These are phyloP conservation scores for Alternaria atra DNA, from an alignment of 2,329 filamentous ascomycete species.

Conservation along the genomic window DNA sequence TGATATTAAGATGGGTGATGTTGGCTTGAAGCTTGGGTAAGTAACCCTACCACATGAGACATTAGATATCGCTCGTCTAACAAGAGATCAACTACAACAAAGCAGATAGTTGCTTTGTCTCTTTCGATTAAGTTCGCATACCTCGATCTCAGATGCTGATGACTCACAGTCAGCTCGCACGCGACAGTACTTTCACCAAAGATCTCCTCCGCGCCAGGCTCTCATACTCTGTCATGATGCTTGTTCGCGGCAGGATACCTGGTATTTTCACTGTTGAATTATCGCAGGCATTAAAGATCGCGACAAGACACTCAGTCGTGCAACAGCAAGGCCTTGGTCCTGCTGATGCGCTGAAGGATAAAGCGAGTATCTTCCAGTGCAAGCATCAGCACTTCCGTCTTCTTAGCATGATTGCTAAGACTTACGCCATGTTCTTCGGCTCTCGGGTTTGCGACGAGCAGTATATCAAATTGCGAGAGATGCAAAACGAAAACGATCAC, in stretches of 20 bases:
- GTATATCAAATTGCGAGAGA: constrained; percentile 8
- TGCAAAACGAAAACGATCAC: constrained; percentile 13
- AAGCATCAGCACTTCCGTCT: constrained; percentile 29
- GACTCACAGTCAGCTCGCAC: constrained; percentile 57
- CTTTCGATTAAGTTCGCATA: constrained; percentile 57
- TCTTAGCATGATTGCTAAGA: constrained; percentile 24
- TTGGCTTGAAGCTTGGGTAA: constrained; percentile 55
- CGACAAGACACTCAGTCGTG: constrained; percentile 59
- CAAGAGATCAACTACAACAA: constrained; percentile 51
- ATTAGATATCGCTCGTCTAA: constrained; percentile 29
- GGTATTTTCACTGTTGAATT: constrained; percentile 59
- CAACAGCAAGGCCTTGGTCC: constrained; percentile 50
- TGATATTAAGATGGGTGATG: constrained; percentile 60
- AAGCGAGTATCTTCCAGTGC: constrained; percentile 23
- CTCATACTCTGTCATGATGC: constrained; percentile 59
- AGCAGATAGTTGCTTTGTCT: constrained; percentile 61
- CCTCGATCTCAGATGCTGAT: constrained; percentile 59
- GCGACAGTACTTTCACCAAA: constrained; percentile 55
- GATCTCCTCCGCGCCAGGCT: constrained; percentile 54
- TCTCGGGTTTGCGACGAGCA: constrained; percentile 11
- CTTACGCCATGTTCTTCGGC: constrained; percentile 29
- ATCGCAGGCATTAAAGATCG: constrained; percentile 61
- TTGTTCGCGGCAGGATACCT: constrained; percentile 54
- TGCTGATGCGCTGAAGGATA: neutral
- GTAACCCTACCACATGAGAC: neutral